Conservation (phyloP, 2,329 filamentous ascomycete species). For the Xylariaceae sp. region DNA sequence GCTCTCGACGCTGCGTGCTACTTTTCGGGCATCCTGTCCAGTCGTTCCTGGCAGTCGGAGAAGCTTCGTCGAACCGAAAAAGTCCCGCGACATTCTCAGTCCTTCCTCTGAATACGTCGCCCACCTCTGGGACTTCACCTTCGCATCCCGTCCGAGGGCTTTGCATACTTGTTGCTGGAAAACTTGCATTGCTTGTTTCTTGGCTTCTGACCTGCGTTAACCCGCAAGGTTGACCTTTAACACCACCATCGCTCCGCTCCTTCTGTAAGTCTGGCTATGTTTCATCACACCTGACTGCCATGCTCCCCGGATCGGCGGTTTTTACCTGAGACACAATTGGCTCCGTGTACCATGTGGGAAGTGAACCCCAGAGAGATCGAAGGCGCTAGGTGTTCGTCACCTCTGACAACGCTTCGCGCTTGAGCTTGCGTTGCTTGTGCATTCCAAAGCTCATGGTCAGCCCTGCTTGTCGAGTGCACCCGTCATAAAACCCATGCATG, state of each 20-base stretch:
- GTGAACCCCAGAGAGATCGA: conserved; percentile 5
- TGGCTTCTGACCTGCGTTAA: no score
- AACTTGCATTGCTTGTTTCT: background rate
- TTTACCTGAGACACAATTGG: conserved; percentile 6
- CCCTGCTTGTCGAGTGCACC: conserved; percentile 7
- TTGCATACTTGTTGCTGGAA: background rate
- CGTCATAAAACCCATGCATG: conserved; percentile 17
- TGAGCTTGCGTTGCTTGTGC: conserved; percentile 16
- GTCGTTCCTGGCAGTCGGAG: background rate
- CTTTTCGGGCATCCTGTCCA: background rate
- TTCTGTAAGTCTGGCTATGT: no score
- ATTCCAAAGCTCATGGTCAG: conserved; percentile 11
- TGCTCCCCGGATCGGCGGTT: conserved; percentile 3
- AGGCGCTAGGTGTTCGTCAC: conserved; percentile 13
- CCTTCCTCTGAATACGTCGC: background rate
- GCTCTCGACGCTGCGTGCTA: no score
- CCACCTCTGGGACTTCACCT: conserved; percentile 1
- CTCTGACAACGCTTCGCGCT: conserved; percentile 22
- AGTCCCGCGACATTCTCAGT: background rate
- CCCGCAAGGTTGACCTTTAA: no score
- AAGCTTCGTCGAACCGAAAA: background rate
- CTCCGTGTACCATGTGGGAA: conserved; percentile 14
- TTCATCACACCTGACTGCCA: no score
- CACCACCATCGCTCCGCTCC: no score
- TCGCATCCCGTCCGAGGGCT: conserved; percentile 1